Evolutionary conservation across 306 rosid species (phyloP), one percentile per base, ranked within the genome.

Genomic region (Astragalus membranaceus): DNA sequence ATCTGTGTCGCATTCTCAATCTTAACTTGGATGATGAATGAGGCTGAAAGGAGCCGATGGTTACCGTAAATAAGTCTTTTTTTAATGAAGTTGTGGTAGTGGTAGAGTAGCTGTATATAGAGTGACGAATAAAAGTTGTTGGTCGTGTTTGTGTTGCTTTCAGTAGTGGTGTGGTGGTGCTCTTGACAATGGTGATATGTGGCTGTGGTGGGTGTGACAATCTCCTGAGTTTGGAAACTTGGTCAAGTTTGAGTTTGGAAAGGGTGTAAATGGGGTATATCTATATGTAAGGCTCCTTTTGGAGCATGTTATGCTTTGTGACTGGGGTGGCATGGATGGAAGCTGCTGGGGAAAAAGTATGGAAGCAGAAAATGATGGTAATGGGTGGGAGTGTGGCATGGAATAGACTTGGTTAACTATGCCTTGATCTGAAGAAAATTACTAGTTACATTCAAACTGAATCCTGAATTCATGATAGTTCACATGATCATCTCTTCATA

Each of bases 1-100:
- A 81, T 3, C 46, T 89, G 41, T 65, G 92, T 77, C 92, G 92
- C 84, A 87, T 89, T 53, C 92, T 89, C 56, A 89, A 89, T 74
- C 90, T 89, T 32, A 80, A 85, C 64, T 59, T 84, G 26, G 82
- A 78, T 6, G 78, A 81, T 47, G 88, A 81, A 17, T 81, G 92
- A 86, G 5, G 42, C 58, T 42, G 47, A 2, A 20, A 42, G 83
- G 84, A 80, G 80, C 72, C 1, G 1, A 14, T 37, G 80, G 71
- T 79, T 81, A 75, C 75, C 72, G 92, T 86, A 83, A 65, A 86
- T 86, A 85, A 53, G 68, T 52, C 8, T 23, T 26, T 73, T 30
- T 58, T 48, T 43, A 3, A n/a, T 69, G 72, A 23, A 66, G 75
- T 46, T 68, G 35, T 59, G 64, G 55, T 72, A 75, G 81, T 55